Percentiles rank a stretch among this genome's conserved stretches.
These are phyloP conservation scores for Mortierella sp. DNA, from an alignment of 371 early-diverging fungal species.

Conservation along the genomic window DNA sequence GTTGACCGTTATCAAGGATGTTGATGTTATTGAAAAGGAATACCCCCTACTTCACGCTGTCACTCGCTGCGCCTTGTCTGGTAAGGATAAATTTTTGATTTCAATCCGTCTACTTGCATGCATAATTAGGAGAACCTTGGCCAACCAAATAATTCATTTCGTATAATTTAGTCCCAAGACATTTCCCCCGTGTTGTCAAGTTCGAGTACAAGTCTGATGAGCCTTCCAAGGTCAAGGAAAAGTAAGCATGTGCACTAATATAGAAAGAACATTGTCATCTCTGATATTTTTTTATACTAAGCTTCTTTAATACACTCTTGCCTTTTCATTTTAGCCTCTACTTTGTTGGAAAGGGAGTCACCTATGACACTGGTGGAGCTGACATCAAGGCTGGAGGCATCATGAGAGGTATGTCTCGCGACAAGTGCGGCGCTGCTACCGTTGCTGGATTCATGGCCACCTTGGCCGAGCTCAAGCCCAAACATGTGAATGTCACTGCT, in stretches of 20 bases:
- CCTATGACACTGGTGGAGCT: slow-evolving; percentile 93
- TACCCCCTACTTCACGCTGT: slow-evolving; percentile 91
- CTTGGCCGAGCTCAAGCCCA: slow-evolving; percentile 72
- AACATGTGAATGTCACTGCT: slow-evolving; percentile 77
- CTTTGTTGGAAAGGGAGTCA: slow-evolving; percentile 93
- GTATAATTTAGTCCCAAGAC: slow-evolving; percentile 66
- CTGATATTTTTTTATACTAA: neutral
- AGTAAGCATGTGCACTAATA: slow-evolving; percentile 66
- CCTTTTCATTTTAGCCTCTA: slow-evolving; percentile 66
- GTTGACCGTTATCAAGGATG: slow-evolving; percentile 75
- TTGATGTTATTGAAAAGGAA: slow-evolving; percentile 75
- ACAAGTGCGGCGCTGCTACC: slow-evolving; percentile 91
- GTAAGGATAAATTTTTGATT: slow-evolving; percentile 33
- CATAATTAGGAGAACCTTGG: neutral
- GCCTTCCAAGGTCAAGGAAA: slow-evolving; percentile 82
- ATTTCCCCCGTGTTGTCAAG: slow-evolving; percentile 84
- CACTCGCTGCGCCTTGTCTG: slow-evolving; percentile 79
- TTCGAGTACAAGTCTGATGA: slow-evolving; percentile 85
- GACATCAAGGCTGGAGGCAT: slow-evolving; percentile 87
- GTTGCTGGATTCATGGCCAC: slow-evolving; percentile 89
- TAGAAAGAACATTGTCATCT: neutral
- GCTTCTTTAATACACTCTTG: neutral
- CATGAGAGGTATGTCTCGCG: slow-evolving; percentile 94
- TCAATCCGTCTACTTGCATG: no score
- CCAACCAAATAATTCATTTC: neutral